Conservation (phyloP, 306 rosid species). For the Quercus variabilis region DNA sequence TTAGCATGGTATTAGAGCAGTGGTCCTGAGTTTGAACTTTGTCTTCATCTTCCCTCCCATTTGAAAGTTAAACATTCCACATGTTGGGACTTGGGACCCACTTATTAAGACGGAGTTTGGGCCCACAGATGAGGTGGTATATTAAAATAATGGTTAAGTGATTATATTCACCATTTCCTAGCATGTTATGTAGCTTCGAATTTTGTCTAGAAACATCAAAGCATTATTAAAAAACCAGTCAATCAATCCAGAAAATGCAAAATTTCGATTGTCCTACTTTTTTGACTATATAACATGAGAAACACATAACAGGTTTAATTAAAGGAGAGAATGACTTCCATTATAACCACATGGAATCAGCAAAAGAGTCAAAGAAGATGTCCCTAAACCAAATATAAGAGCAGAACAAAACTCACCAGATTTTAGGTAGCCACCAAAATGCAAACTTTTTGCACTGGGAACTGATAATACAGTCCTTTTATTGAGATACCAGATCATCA, state of each 20-base stretch:
- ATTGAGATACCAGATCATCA: slow-evolving; percentile 81
- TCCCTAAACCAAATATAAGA: not conserved
- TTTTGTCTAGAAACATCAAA: not conserved
- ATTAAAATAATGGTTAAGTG: too few relatives aligned
- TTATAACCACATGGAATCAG: not conserved
- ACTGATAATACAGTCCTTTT: slow-evolving; percentile 71
- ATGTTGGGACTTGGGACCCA: too few relatives aligned
- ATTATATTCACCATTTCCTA: too few relatives aligned
- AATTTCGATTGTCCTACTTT: not conserved
- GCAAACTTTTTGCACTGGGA: slow-evolving; percentile 69
- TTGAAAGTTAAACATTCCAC: too few relatives aligned
- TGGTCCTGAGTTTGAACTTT: too few relatives aligned
- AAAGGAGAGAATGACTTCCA: not conserved
- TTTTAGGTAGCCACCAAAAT: slow-evolving; percentile 79
- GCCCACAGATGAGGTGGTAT: too few relatives aligned
- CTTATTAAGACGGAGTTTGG: too few relatives aligned
- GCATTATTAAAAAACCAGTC: not conserved
- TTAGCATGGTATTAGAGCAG: too few relatives aligned
- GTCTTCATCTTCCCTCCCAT: too few relatives aligned
- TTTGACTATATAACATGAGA: not conserved
- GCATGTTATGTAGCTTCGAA: not conserved
- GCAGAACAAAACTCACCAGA: slow-evolving; percentile 51
- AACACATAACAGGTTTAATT: not conserved
- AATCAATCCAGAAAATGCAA: not conserved
- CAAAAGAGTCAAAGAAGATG: not conserved